Evolutionary conservation across 306 rosid species (phyloP).

Genomic region (Sicyos edulis): DNA sequence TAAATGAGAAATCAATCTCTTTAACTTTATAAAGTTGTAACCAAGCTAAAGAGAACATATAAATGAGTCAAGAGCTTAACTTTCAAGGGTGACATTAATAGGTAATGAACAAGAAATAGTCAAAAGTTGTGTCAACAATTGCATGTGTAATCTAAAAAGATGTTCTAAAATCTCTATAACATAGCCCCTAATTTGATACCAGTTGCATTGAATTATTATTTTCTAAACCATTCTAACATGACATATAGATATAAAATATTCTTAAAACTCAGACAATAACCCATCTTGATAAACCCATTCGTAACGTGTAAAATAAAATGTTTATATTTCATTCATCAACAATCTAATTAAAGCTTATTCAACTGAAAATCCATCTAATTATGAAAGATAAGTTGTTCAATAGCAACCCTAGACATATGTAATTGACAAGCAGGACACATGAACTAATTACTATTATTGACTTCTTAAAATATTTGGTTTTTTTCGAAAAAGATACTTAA

Average conservation of each 20-base stretch:
- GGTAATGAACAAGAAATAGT: not conserved
- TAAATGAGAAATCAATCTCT: not conserved
- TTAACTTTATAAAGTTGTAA: not conserved
- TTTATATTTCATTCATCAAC: too few relatives aligned
- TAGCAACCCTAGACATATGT: too few relatives aligned
- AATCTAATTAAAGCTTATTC: too few relatives aligned
- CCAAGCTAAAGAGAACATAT: not conserved
- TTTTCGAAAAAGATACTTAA: too few relatives aligned
- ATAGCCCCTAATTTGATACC: not conserved
- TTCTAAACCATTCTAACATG: not conserved
- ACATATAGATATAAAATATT: too few relatives aligned
- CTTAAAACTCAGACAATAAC: not conserved
- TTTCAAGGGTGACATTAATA: not conserved
- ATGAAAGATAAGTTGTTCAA: too few relatives aligned
- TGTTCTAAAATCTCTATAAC: not conserved
- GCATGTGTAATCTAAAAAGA: not conserved
- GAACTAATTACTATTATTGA: too few relatives aligned
- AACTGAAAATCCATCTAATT: too few relatives aligned
- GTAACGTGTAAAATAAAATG: not conserved
- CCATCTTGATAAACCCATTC: not conserved
- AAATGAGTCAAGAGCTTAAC: not conserved
- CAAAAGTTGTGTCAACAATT: not conserved
- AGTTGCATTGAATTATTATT: not conserved
- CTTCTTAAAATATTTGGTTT: too few relatives aligned
- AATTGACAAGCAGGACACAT: too few relatives aligned